Evolutionary conservation across 1,284 basidiomycete species (phyloP), one percentile per base, ranked within the genome.

Genomic region (Cryptococcus wingfieldii): DNA sequence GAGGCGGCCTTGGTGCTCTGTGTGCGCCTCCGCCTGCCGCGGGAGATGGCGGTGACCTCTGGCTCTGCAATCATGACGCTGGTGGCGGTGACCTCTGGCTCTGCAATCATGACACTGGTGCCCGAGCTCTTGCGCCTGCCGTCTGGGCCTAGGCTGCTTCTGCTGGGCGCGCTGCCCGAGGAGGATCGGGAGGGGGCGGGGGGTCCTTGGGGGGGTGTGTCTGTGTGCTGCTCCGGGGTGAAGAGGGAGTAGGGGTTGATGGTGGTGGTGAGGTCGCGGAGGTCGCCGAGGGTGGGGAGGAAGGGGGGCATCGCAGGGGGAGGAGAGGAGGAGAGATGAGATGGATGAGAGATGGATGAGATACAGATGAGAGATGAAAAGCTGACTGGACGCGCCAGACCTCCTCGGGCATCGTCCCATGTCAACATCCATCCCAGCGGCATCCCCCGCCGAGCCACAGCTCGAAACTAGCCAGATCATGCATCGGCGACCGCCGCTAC

Each of bases 161-260:
- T 44, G 12, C 56, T 53, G 12, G 55, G 52, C 2, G 49, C 38
- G 18, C 56, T 56, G 25, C 54, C 55, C 18, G 53, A 52, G 3
- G 49, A 56, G 14, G 49, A 45, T 10, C 53, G 55, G 37, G 59
- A 56, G 7, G 42, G 41, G 4, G 55, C 47, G 13, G 51, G 48
- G 28, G 45, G 37, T 18, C 39, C 19, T 50, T 50, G 9, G 46
- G 38, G 50, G 53, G 43, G 47, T 44, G 51, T 12, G 52, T 13
- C 49, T 7, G 5, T 47, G 10, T 44, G 53, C 52, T 63, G 58
- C 16, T 55, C 53, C 25, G 51, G 47, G 54, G 25, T 12, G 43
- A 71, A 66, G 46, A 69, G 47, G 54, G 64, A 65, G 50, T 68
- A 58, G 4, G 65, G 67, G 53, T 70, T 71, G 19, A 69, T 61